phyloP scores from a whole-genome alignment of 2,329 filamentous ascomycete species.

The Pestalotiopsis sp. region DNA sequence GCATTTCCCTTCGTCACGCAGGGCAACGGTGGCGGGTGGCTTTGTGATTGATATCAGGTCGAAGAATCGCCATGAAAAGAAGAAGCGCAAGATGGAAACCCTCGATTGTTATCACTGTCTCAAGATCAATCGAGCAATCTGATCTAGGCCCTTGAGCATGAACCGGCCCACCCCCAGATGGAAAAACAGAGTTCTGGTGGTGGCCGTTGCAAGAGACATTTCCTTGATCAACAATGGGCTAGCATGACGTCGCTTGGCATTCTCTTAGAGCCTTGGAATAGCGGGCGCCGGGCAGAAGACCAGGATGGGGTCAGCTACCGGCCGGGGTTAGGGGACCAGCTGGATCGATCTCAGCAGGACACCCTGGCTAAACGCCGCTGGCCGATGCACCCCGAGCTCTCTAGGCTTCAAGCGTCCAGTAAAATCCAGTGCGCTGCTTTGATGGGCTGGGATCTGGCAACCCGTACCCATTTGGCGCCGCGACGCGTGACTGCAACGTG shows the following conservation, averaged over 20 bases:
- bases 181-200: not conserved
- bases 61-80: not conserved
- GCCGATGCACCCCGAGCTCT: not conserved
- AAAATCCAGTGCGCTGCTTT: not conserved
- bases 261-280: not conserved
- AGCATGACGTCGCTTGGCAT: constrained; percentile 8
- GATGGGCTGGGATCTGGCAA: not conserved
- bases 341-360: not conserved
- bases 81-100: not conserved
- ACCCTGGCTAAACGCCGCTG: not conserved
- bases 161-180: not conserved
- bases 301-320: not conserved
- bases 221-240: not conserved
- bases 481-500: not conserved
- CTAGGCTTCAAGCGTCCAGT: not conserved
- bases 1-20: constrained; percentile 4
- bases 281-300: not conserved
- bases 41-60: too few relatives aligned
- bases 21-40: not conserved
- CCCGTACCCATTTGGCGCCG: not conserved
- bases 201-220: not conserved
- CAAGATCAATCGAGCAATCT: not conserved
- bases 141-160: not conserved
- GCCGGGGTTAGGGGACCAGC: not conserved
- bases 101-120: not conserved